Evolutionary conservation across 306 rosid species (phyloP), one percentile per base, ranked within the genome.

Genomic region (Inga oerstediana): DNA sequence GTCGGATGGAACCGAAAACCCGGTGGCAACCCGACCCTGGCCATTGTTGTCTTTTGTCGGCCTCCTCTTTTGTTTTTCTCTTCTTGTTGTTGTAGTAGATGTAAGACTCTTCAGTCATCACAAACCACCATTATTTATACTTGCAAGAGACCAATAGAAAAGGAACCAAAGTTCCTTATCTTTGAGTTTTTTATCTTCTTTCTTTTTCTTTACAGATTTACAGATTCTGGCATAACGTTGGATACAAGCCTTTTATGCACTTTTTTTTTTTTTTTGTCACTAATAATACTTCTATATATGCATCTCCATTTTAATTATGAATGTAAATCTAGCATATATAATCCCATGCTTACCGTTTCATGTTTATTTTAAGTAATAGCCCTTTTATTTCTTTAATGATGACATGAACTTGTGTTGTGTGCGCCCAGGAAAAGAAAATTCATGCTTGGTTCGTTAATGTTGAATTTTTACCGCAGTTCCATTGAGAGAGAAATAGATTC

Each of bases 1-100:
- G 99, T 96, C 14, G 99, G 99, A 83, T 96, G 99, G 84, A 96
- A 96, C 87, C 99, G 87, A 81, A 96, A 96, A 67, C 99, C 99
- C n/a, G 99, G 99, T 79, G 99, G 99, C 86, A 96, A 88, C 72
- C 99, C 99, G 30, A 96, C 97, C 22, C 98, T 96, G 72, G 98
- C 94, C 99, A 96, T 39, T 94, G 59, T 39, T 92, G 44, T 49
- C 17, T 17, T 58, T 52, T 76, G 52, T 34, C 32, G 61, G 3
- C 61, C n/a, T 62, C 34, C 61, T 13, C n/a, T 19, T 13, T 16
- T n/a, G 1, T 1, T 51, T 19, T 34, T 64, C 52, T 78, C 76
- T 46, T 61, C 56, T 82, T 43, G 37, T 72, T 43, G 34, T n/a
- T 17, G 30, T 71, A 62, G 52, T 43, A 61, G 83, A 81, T 82